Base-by-base conservation (phyloP, 495 filamentous ascomycete genomes). In the Penicillium turbatum region DNA sequence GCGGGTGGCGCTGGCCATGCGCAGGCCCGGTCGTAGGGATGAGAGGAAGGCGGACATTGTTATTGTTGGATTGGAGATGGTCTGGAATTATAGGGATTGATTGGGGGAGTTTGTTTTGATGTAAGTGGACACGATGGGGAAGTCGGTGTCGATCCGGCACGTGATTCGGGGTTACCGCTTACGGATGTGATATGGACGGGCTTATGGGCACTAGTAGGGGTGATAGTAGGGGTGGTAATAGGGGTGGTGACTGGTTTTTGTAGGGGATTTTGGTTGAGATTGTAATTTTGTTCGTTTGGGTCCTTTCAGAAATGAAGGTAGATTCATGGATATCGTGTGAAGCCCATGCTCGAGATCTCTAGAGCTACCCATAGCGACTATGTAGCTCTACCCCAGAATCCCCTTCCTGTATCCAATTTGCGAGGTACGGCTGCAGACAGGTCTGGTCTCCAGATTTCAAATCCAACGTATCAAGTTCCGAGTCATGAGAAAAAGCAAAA, bases 1-100 rank as follows among this genome's bases (percentile, higher is more conserved):
- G 65, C 86, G 86, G 57, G 74, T 68, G 46, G 81, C 51, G 34
- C 55, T 43, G 41, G 67, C 59, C 45, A 66, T 56, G 61, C 70
- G 63, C 57, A 70, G 48, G 50, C 61, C 32, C 5, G 74, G 63
- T 41, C 72, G 72, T 48, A 77, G 54, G 36, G 72, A 64, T 8
- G 61, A 53, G 48, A 50, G 66, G 70, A 81, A 82, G 67, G 80
- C 79, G 56, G 79, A 71, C 69, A 79, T 83, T 56, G 69, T 74
- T 56, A 68, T 83, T 55, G 69, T 74, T 56, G 69, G 61, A 16
- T 35, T 65, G 55, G 63, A 62, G 10, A 49, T 29, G 17, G 16
- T 60, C 69, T 63, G 70, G 62, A 60, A 65, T 65, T 49, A n/a
- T n/a, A 44, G 37, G 21, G 16, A 24, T 12, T n/a, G 12, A 10